Percentiles rank a stretch among this genome's conserved stretches.
Conservation (phyloP, 1,284 basidiomycete species). For the Rugiboletus extremiorientalis region DNA sequence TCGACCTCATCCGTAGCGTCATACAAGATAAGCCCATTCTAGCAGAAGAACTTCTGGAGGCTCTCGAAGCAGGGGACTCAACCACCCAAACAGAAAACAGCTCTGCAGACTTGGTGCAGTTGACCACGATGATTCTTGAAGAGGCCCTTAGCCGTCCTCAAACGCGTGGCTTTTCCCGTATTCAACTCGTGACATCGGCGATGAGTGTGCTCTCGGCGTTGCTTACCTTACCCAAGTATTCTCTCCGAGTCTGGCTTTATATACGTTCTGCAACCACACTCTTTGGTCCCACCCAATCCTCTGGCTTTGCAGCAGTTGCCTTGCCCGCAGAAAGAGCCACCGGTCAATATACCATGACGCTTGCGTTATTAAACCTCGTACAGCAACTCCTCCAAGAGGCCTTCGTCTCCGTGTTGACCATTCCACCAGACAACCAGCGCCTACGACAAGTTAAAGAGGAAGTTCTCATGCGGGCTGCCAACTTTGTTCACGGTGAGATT, state of each 20-base stretch:
- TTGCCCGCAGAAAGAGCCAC: slow-evolving; percentile 69
- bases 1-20: slow-evolving; percentile 78
- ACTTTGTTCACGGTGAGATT: slow-evolving; percentile 80
- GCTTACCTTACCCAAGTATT: slow-evolving; percentile 70
- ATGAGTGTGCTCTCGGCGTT: slow-evolving; percentile 80
- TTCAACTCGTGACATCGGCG: slow-evolving; percentile 74
- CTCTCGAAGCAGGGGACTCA: slow-evolving; percentile 49
- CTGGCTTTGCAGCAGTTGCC: slow-evolving; percentile 61
- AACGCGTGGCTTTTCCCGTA: slow-evolving; percentile 48
- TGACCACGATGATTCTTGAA: slow-evolving; percentile 83
- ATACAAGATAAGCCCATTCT: slow-evolving; percentile 67
- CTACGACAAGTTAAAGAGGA: slow-evolving; percentile 76
- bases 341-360: slow-evolving; percentile 79
- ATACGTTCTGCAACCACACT: slow-evolving; percentile 75
- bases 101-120: slow-evolving; percentile 63
- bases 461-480: slow-evolving; percentile 73
- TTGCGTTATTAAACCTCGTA: slow-evolving; percentile 75
- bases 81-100: slow-evolving; percentile 20
- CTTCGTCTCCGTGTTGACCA: slow-evolving; percentile 51
- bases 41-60: slow-evolving; percentile 64
- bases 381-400: slow-evolving; percentile 76
- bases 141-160: slow-evolving; percentile 65
- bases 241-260: slow-evolving; percentile 83
- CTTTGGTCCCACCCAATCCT: slow-evolving; percentile 60
- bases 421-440: slow-evolving; percentile 55